A percentile compares a stretch with the other conserved stretches of the same genome.
Conservation (phyloP, 2,329 filamentous ascomycete genomes). For the Claviceps fusiformis region DNA sequence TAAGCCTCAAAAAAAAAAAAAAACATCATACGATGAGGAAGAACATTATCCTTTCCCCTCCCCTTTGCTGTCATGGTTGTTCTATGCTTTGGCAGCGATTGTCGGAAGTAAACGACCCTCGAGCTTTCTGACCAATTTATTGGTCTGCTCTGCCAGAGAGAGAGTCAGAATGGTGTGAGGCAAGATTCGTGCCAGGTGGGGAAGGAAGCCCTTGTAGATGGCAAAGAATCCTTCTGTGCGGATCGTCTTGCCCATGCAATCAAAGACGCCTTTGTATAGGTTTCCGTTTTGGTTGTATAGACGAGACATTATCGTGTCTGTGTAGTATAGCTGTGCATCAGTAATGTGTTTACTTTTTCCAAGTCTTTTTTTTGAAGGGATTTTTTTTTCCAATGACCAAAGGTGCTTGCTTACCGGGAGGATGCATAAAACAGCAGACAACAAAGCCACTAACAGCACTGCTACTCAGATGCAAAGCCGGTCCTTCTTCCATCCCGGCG, state of each 20-base stretch:
- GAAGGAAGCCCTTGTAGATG: slow-evolving; percentile 96
- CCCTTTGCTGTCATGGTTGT: background rate
- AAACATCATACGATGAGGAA: background rate
- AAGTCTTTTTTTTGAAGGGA: background rate
- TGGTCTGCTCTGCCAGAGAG: slow-evolving; percentile 90
- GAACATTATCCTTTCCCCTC: background rate
- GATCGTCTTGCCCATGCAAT: slow-evolving; percentile 83
- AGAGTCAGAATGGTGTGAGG: slow-evolving; percentile 93
- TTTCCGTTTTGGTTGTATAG: slow-evolving; percentile 99
- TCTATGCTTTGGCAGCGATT: slow-evolving; percentile 16
- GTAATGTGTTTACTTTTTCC: background rate
- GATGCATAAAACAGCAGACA: slow-evolving; percentile 96
- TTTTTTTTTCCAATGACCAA: background rate
- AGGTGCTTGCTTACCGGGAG: slow-evolving; percentile 50
- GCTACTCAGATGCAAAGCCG: slow-evolving; percentile 74
- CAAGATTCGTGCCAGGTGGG: slow-evolving; percentile 83
- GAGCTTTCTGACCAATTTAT: slow-evolving; percentile 72
- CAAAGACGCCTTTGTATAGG: slow-evolving; percentile 84
- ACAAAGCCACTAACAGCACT: slow-evolving; percentile 88
- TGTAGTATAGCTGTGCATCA: slow-evolving; percentile 5
- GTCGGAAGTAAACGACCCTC: slow-evolving; percentile 47
- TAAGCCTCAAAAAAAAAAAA: background rate
- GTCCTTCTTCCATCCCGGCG: slow-evolving; percentile 79
- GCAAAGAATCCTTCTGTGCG: slow-evolving; percentile 82
- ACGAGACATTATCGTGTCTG: slow-evolving; percentile 93